phyloP scores from a whole-genome alignment of 2,329 filamentous ascomycete species.

The Claviceps sorghi region DNA sequence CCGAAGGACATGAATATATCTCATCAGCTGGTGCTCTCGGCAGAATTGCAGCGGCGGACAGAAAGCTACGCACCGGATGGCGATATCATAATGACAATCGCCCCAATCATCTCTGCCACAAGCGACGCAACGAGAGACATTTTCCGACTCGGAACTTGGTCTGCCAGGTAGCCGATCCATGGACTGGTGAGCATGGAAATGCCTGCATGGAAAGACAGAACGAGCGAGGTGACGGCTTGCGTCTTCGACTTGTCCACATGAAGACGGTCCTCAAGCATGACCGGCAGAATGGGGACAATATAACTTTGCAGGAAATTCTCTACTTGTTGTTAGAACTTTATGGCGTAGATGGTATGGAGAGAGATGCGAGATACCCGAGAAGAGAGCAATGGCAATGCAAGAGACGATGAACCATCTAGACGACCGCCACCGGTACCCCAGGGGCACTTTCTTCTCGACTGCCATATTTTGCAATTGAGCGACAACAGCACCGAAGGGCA shows the following conservation, averaged over 20 bases:
- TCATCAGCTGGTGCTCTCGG: neutral
- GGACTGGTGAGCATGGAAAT: neutral
- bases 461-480: neutral
- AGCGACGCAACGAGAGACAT: neutral
- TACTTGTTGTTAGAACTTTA: neutral
- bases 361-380: neutral
- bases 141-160: neutral
- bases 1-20: too few relatives aligned
- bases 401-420: neutral
- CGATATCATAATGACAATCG: neutral
- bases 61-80: neutral
- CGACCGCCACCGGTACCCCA: slow-evolving; percentile 1
- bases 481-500: neutral
- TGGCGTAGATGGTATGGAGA: neutral
- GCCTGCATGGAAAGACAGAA: neutral
- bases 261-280: neutral
- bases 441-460: neutral
- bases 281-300: neutral
- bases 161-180: neutral
- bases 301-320: neutral
- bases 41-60: too few relatives aligned
- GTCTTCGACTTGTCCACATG: neutral
- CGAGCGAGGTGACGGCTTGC: neutral
- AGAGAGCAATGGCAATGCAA: slow-evolving; percentile 1
- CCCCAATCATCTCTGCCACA: neutral